Base-by-base conservation (phyloP, 1,284 basidiomycete genomes). In the Acaromyces ingoldii region DNA sequence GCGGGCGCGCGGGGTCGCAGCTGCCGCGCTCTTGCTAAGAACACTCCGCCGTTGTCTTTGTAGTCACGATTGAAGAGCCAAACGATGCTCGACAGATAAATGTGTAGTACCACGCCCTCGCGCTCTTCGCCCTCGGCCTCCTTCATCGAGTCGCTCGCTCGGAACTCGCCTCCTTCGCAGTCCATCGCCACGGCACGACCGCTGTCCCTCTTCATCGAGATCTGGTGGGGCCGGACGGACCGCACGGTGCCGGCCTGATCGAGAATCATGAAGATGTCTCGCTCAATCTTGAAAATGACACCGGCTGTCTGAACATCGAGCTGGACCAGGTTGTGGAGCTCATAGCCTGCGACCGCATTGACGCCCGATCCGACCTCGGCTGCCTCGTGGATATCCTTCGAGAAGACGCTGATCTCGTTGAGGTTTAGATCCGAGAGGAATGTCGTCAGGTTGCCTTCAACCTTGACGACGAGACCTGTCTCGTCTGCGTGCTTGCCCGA, bases 351-450 rank as follows among this genome's bases (percentile, higher is more conserved):
- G 49, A 91, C 85, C 36, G 86, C 82, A 67, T 91, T 92, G 11
- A 88, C 87, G 30, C 89, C 85, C 1, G 86, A 86, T 22, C 91
- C 91, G 33, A 95, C 89, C 77, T 97, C 95, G 1, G 93, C 92
- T 17, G 95, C 95, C 76, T 93, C 91, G 68, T 93, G 87, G 30
- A 99, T 80, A 78, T 99, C 95, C 79, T 93, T 96, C 0, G 91
- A 89, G 78, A 99, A 98, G 1, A 93, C 93, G 40, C 89, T 90
- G 48, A 96, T 87, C 82, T 98, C 92, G 72, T 90, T 86, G 82
- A 92, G 86, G 4, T 88, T 88, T 83, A 97, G 87, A 76, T 97
- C 93, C n/a, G 90, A 95, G 61, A 97, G 79, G 80, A 98, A 92
- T 0, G 93, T 97, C 11, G 97, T 89, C 7, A 93, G 83, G 61